A percentile compares a stretch with the other conserved stretches of the same genome.
Conservation (phyloP, 108 stramenopile species). For the Poteriospumella lacustris region DNA sequence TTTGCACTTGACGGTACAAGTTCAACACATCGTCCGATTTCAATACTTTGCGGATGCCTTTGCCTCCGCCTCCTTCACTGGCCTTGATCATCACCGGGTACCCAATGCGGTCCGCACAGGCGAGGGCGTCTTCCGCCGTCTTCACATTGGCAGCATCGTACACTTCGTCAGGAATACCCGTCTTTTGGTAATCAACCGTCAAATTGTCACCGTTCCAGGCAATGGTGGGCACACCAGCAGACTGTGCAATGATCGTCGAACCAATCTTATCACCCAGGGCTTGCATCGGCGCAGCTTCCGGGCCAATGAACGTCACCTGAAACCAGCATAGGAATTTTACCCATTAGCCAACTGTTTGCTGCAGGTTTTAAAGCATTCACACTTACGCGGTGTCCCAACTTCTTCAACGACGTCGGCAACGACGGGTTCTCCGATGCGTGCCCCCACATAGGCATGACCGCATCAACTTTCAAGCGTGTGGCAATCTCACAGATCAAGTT, state of each 20-base stretch:
- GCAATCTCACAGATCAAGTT: constrained; percentile 97
- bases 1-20: constrained; percentile 90
- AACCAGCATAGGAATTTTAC: background rate
- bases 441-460: constrained; percentile 99
- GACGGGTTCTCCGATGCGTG: constrained; percentile 94
- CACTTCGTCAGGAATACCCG: constrained; percentile 71
- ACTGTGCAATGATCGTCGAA: constrained; percentile 95
- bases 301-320: constrained; percentile 72
- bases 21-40: constrained; percentile 54
- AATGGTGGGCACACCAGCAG: constrained; percentile 92
- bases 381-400: constrained; percentile 66
- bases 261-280: constrained; percentile 99
- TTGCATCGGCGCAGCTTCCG: constrained; percentile 90
- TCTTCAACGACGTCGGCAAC: constrained; percentile 75
- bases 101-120: constrained; percentile 74
- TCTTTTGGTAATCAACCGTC: constrained; percentile 65
- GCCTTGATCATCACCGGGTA: constrained; percentile 99
- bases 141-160: constrained; percentile 77
- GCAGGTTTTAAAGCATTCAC: constrained; percentile 51
- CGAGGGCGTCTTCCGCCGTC: constrained; percentile 67
- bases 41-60: constrained; percentile 86
- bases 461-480: constrained; percentile 88
- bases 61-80: constrained; percentile 97
- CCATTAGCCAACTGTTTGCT: background rate
- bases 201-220: constrained; percentile 91